phyloP scores from a whole-genome alignment of 371 early-diverging fungal genomes.

The Mortierella sp. region DNA sequence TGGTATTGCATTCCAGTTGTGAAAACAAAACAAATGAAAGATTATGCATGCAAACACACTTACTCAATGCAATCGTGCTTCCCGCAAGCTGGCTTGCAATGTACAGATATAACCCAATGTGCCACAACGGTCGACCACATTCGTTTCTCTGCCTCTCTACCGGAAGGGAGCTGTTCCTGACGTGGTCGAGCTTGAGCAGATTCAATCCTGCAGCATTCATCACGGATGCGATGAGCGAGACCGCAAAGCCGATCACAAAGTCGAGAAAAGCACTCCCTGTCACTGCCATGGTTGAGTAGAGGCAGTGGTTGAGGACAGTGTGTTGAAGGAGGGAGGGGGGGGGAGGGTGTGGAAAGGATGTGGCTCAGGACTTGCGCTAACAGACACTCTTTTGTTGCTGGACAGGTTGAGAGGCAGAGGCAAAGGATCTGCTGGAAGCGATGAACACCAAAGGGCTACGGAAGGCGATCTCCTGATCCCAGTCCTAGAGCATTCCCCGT shows the following conservation, averaged over 20 bases:
- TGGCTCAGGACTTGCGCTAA: neutral
- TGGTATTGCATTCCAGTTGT: neutral
- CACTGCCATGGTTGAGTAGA: slow-evolving; percentile 18
- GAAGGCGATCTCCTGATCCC: neutral
- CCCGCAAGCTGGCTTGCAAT: slow-evolving; percentile 72
- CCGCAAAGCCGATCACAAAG: slow-evolving; percentile 72
- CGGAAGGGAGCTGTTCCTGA: slow-evolving; percentile 62
- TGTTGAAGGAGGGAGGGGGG: neutral
- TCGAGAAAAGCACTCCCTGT: slow-evolving; percentile 48
- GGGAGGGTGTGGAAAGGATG: neutral
- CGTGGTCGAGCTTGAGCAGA: slow-evolving; percentile 74
- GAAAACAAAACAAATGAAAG: neutral
- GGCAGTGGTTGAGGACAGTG: neutral
- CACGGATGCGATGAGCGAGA: slow-evolving; percentile 69
- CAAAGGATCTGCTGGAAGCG: neutral
- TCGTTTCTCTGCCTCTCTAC: slow-evolving; percentile 64
- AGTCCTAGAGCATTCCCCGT: neutral
- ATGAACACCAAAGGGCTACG: neutral
- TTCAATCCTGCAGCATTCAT: slow-evolving; percentile 80
- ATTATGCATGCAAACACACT: slow-evolving; percentile 16
- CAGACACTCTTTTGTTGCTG: too few relatives aligned
- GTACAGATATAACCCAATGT: slow-evolving; percentile 74
- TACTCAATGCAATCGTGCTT: slow-evolving; percentile 76
- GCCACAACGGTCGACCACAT: slow-evolving; percentile 75
- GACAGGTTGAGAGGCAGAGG: neutral